Evolutionary conservation across 768 basidiomycete species (phyloP).

Genomic region (Calocybe indica): DNA sequence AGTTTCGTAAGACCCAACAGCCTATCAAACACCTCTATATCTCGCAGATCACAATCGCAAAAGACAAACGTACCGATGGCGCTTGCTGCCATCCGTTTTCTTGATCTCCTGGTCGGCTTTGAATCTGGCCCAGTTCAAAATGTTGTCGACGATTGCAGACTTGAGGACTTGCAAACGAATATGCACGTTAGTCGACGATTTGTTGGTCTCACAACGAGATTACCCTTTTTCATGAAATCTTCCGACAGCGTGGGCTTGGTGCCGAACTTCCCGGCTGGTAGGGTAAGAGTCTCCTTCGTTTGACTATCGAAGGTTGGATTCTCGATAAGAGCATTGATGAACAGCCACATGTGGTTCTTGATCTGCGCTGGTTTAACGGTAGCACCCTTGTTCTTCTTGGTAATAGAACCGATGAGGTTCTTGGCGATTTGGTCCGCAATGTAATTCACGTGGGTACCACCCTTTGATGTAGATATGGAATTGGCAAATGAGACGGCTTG

Average conservation of each 20-base stretch:
- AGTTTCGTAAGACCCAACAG: constrained; percentile 90
- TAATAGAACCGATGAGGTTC: constrained; percentile 70
- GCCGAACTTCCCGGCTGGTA: constrained; percentile 85
- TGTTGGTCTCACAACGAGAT: neutral
- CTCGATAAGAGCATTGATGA: constrained; percentile 92
- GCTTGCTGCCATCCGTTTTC: constrained; percentile 91
- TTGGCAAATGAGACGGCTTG: constrained; percentile 98
- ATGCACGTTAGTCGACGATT: constrained; percentile 1
- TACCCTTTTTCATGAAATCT: constrained; percentile 96
- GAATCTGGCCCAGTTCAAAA: constrained; percentile 94
- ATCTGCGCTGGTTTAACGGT: constrained; percentile 89
- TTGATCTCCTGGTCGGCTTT: constrained; percentile 95
- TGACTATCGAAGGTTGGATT: constrained; percentile 99
- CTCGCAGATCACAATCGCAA: neutral
- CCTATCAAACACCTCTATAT: constrained; percentile 30
- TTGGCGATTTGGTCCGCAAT: constrained; percentile 90
- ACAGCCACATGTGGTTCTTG: constrained; percentile 98
- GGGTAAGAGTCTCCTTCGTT: constrained; percentile 92
- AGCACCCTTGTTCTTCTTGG: constrained; percentile 98
- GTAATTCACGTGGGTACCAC: constrained; percentile 85
- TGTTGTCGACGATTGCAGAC: constrained; percentile 84
- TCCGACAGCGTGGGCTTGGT: constrained; percentile 80
- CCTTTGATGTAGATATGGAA: constrained; percentile 94
- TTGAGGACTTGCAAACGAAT: constrained; percentile 57
- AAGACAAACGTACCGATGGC: constrained; percentile 55